Percentiles rank a stretch among this genome's conserved stretches.
phyloP scores from a whole-genome alignment of 2,329 filamentous ascomycete species.

The Aspergillus persii region DNA sequence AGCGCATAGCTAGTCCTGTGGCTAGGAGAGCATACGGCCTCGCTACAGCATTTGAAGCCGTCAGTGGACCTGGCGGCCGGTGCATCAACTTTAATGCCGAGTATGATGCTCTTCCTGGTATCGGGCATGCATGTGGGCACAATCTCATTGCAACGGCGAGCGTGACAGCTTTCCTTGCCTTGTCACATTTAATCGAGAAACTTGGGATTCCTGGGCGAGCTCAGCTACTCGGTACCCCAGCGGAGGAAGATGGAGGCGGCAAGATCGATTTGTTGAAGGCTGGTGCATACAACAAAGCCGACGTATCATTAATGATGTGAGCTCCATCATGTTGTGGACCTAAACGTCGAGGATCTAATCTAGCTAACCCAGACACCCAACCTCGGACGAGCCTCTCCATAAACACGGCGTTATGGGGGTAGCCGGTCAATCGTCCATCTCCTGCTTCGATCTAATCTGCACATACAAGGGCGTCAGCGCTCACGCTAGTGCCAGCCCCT shows the following conservation, averaged over 20 bases:
- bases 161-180: slow-evolving; percentile 14
- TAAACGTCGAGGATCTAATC: not conserved
- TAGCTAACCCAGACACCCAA: not conserved
- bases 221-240: slow-evolving; percentile 16
- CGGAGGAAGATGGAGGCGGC: slow-evolving; percentile 19
- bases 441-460: slow-evolving; percentile 18
- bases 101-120: slow-evolving; percentile 22
- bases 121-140: slow-evolving; percentile 25
- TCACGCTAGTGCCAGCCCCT: slow-evolving; percentile 54
- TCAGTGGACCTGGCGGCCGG: slow-evolving; percentile 2
- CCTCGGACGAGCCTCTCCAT: not conserved
- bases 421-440: not conserved
- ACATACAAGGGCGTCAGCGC: slow-evolving; percentile 50
- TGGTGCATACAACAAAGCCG: slow-evolving; percentile 13
- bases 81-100: slow-evolving; percentile 20
- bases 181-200: slow-evolving; percentile 9
- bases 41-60: not conserved
- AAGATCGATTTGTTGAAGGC: slow-evolving; percentile 14
- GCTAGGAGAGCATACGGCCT: slow-evolving; percentile 15
- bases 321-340: not conserved
- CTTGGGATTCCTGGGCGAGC: slow-evolving; percentile 2
- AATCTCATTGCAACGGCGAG: slow-evolving; percentile 21
- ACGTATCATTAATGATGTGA: slow-evolving; percentile 12
- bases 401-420: not conserved
- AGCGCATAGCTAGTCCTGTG: slow-evolving; percentile 7